Base-by-base conservation (phyloP, 208 protist genomes). In the Trypanosoma caninum region DNA sequence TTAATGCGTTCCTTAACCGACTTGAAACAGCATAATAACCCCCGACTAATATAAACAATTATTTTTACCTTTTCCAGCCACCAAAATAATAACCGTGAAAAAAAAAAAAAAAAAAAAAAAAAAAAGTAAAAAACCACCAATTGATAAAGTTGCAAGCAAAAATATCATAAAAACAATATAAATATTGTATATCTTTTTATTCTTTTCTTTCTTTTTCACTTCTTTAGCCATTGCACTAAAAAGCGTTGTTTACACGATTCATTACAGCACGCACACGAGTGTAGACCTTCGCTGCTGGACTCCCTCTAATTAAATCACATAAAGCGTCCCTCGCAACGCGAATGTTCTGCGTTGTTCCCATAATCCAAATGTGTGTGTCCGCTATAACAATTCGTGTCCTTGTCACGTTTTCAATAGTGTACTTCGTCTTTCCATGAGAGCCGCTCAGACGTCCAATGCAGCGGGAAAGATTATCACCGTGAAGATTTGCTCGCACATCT, bases 361-460 rank as follows among this genome's bases (percentile, higher is more conserved):
- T 95, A 48, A 99, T 93, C 84, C 99, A 98, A 41, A 99, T 97
- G 51, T 95, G 89, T 42, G 92, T 99, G 74, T 99, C 98, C 16
- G 98, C 98, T 22, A 99, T 72, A 1, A 99, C 98, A 59, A 99
- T 98, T 30, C 99, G 84, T 13, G 98, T 99, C 30, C 96, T 91
- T 8, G 98, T 99, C 1, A 98, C 87, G 70, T 99, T 99, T 76
- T 99, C 99, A 62, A 99, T 99, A 10, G 98, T 98, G 76, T 97
- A 99, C 84, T 99, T 99, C 1, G 98, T 99, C 78, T 99, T 98
- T 25, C 99, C 99, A 55, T 98, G 97, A 30, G 98, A 98, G 38
- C 99, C 99, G 38, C 97, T 98, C 59, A 99, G 97, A 65, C 99
- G 97, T 44, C 98, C 99, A 70, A 99, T 99, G 61, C 98, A 99